Evolutionary conservation across 2,329 filamentous ascomycete genomes (phyloP).

Genomic region (Penicillium griseofulvum): DNA sequence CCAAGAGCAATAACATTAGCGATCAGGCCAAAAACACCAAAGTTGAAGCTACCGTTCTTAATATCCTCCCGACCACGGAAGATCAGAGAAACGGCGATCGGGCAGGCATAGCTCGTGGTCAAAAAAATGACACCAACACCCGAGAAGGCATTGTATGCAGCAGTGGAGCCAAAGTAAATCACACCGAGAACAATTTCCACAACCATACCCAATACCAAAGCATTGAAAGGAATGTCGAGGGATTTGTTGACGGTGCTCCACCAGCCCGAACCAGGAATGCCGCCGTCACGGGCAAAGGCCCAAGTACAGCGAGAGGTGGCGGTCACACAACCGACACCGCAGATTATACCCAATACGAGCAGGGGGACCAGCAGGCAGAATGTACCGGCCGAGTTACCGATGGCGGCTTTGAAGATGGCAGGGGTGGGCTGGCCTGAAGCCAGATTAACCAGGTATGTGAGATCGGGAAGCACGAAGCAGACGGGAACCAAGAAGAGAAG

Average conservation of each 20-base stretch:
- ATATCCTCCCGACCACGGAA: slow-evolving; percentile 60
- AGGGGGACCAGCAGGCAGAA: slow-evolving; percentile 66
- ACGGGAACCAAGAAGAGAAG: slow-evolving; percentile 67
- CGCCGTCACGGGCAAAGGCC: slow-evolving; percentile 70
- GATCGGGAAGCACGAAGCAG: slow-evolving; percentile 69
- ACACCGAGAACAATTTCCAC: slow-evolving; percentile 70
- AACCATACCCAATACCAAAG: slow-evolving; percentile 63
- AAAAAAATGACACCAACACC: slow-evolving; percentile 76
- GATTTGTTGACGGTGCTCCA: slow-evolving; percentile 63
- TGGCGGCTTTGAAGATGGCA: slow-evolving; percentile 69
- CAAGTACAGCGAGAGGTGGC: slow-evolving; percentile 70
- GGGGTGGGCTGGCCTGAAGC: slow-evolving; percentile 72
- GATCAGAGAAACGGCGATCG: slow-evolving; percentile 62
- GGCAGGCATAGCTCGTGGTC: slow-evolving; percentile 65
- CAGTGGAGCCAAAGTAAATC: slow-evolving; percentile 75
- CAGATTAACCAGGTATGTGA: slow-evolving; percentile 60
- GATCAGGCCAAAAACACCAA: slow-evolving; percentile 60
- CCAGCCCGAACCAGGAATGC: slow-evolving; percentile 64
- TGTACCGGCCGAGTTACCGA: slow-evolving; percentile 66
- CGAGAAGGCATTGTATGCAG: slow-evolving; percentile 77
- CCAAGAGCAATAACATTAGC: slow-evolving; percentile 65
- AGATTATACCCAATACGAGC: slow-evolving; percentile 70
- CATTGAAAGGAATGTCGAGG: slow-evolving; percentile 68
- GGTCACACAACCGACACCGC: slow-evolving; percentile 68
- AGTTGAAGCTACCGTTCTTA: slow-evolving; percentile 42